Evolutionary conservation across 1,139 yeast species (phyloP).

Genomic region (Maudiozyma humilis): DNA sequence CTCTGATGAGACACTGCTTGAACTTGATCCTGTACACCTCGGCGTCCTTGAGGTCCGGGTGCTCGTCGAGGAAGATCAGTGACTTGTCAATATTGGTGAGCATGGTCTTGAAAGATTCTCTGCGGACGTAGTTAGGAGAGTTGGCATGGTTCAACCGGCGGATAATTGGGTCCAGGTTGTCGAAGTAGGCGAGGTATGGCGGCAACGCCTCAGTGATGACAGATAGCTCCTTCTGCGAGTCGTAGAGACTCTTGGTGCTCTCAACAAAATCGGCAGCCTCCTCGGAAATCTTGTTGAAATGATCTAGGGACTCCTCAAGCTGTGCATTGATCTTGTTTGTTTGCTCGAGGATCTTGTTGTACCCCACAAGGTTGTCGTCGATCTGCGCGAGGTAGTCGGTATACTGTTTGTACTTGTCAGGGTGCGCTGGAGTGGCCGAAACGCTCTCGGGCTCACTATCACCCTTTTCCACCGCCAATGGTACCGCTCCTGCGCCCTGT

Average conservation of each 20-base stretch:
- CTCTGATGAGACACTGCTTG: conserved; percentile 78
- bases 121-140: conserved; percentile 48
- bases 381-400: conserved; percentile 17
- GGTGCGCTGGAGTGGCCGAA: not conserved
- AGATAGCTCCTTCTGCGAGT: conserved; percentile 42
- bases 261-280: conserved; percentile 17
- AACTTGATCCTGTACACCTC: conserved; percentile 66
- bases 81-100: conserved; percentile 55
- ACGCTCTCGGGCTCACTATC: not conserved
- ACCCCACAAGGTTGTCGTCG: conserved; percentile 16
- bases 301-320: conserved; percentile 13
- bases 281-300: conserved; percentile 16
- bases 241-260: conserved; percentile 39
- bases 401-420: conserved; percentile 14
- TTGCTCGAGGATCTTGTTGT: conserved; percentile 17
- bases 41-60: conserved; percentile 55
- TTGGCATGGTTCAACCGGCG: conserved; percentile 52
- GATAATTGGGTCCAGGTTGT: conserved; percentile 61
- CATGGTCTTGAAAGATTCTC: conserved; percentile 45
- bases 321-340: conserved; percentile 16
- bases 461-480: not conserved
- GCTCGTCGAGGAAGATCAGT: conserved; percentile 39
- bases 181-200: conserved; percentile 51
- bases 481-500: not conserved
- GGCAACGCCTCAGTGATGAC: conserved; percentile 44